A percentile compares a stretch with the other conserved stretches of the same genome.
Conservation (phyloP, 2,329 filamentous ascomycete genomes). For the Pestalotiopsis sp. region DNA sequence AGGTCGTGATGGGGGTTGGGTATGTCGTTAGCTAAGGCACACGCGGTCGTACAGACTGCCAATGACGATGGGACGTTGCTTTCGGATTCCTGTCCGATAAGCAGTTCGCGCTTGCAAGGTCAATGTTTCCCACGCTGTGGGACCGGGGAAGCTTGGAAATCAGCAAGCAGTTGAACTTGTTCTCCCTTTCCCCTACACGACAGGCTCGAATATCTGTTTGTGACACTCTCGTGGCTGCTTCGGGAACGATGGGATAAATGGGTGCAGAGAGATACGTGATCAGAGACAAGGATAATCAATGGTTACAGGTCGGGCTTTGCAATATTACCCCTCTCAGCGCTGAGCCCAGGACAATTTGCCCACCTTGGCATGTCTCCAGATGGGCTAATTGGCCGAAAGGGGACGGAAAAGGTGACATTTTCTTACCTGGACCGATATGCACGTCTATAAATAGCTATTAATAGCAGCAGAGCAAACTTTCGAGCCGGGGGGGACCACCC, state of each 20-base stretch:
- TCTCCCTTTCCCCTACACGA: no score
- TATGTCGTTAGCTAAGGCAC: no score
- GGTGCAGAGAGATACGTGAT: not conserved
- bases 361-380: not conserved
- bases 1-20: no score
- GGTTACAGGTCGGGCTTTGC: not conserved
- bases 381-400: constrained; percentile 6
- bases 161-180: no score
- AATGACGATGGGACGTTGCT: not conserved
- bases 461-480: constrained; percentile 23
- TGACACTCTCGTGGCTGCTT: no score
- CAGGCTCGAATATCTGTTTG: no score
- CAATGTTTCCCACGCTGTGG: not conserved
- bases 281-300: not conserved
- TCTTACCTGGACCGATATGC: not conserved
- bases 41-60: no score
- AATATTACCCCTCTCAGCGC: not conserved
- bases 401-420: not conserved
- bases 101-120: not conserved
- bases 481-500: not conserved
- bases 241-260: not conserved
- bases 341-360: constrained; percentile 2
- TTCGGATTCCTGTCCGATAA: not conserved
- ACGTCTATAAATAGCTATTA: constrained; percentile 36
- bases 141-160: no score